A percentile compares a stretch with the other conserved stretches of the same genome.
Conservation (phyloP, 257 asterid species). For the Solanum piurae region DNA sequence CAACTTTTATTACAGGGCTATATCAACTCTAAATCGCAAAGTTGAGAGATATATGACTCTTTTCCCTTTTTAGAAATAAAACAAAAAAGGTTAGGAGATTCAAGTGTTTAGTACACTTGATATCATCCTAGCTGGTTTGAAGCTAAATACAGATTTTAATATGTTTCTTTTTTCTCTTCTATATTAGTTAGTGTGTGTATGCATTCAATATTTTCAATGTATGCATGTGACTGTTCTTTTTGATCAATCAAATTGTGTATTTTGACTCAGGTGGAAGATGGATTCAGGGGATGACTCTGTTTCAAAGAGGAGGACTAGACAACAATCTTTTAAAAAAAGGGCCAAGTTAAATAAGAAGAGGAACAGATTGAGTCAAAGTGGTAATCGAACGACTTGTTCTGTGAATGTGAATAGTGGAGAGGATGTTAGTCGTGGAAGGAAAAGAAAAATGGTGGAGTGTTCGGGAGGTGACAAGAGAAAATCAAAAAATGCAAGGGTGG, state of each 20-base stretch:
- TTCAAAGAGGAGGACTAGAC: background rate
- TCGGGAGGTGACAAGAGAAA: background rate
- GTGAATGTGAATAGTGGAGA: background rate
- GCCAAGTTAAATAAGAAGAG: background rate
- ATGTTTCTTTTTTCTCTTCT: background rate
- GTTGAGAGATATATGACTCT: too few species aligned
- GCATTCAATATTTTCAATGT: background rate
- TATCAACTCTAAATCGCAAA: too few species aligned
- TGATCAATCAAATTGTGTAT: background rate
- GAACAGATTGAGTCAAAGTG: background rate
- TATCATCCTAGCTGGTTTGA: background rate
- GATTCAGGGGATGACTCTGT: background rate
- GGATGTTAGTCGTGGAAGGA: background rate
- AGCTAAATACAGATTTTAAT: background rate
- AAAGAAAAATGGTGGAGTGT: background rate
- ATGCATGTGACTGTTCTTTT: background rate
- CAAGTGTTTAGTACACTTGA: too few species aligned
- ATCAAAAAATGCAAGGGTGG: background rate
- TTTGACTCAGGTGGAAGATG: background rate
- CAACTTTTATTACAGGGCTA: too few species aligned
- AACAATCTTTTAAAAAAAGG: background rate
- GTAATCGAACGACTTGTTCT: background rate
- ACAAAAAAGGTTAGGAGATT: too few species aligned
- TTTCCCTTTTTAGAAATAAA: too few species aligned
- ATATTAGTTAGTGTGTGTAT: background rate